phyloP scores from a whole-genome alignment of 495 filamentous ascomycete species.

The Penicillium mononematosum region DNA sequence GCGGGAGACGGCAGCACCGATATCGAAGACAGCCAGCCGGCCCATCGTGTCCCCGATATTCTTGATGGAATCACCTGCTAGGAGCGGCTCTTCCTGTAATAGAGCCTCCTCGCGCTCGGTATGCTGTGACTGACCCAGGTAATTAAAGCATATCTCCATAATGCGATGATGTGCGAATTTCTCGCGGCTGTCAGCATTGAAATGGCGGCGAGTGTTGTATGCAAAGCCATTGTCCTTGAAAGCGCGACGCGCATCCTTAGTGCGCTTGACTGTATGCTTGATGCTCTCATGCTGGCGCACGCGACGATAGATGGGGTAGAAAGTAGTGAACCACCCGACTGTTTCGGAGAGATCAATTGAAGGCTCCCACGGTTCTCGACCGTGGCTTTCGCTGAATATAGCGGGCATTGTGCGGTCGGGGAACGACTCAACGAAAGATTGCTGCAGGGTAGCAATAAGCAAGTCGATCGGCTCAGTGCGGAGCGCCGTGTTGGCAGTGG shows the following conservation, averaged over 20 bases:
- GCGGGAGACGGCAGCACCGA: not conserved
- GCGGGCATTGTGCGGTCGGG: conserved; percentile 46
- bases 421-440: conserved; percentile 38
- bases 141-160: conserved; percentile 6
- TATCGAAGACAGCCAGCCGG: conserved; percentile 9
- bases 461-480: conserved; percentile 44
- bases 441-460: conserved; percentile 36
- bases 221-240: not conserved
- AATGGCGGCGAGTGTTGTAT: conserved; percentile 1
- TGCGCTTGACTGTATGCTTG: too few relatives aligned
- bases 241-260: not conserved
- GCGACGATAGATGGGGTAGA: too few relatives aligned
- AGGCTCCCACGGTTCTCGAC: conserved; percentile 40
- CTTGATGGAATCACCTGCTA: too few relatives aligned
- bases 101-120: conserved; percentile 1
- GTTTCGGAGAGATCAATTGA: conserved; percentile 45
- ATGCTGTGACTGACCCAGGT: not conserved
- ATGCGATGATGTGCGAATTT: not conserved
- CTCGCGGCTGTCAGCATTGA: not conserved
- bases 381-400: conserved; percentile 47
- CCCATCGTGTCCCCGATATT: conserved; percentile 7
- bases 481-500: conserved; percentile 18
- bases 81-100: too few relatives aligned
- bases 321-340: conserved; percentile 53
- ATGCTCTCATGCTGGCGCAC: conserved; percentile 31